These are phyloP conservation scores for Phylloboletellus chloephorus DNA, from an alignment of 1,284 basidiomycete species.

Conservation along the genomic window DNA sequence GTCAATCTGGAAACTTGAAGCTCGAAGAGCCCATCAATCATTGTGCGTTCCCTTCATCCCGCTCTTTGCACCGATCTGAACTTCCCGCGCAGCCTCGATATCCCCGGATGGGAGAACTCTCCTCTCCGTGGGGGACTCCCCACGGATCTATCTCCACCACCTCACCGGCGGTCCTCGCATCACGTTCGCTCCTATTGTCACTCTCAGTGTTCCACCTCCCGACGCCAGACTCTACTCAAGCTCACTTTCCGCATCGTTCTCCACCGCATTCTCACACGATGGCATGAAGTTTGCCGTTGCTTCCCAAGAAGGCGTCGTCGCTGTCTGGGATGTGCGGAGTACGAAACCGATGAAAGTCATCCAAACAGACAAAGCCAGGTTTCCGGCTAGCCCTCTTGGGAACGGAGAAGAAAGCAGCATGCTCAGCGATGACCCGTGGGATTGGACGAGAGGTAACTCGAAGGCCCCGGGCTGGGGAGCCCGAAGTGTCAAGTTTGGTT, in stretches of 20 bases:
- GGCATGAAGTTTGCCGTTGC: constrained; percentile 82
- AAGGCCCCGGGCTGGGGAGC: constrained; percentile 73
- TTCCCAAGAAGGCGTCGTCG: constrained; percentile 79
- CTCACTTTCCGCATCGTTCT: constrained; percentile 70
- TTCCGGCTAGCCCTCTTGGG: constrained; percentile 31
- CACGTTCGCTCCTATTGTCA: constrained; percentile 52
- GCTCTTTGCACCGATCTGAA: constrained; percentile 21
- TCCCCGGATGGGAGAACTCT: constrained; percentile 81
- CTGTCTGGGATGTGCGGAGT: constrained; percentile 74
- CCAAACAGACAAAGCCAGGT: constrained; percentile 47
- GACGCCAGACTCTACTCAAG: constrained; percentile 37
- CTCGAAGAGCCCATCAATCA: constrained; percentile 70
- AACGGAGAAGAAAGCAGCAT: constrained; percentile 47
- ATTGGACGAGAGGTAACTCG: constrained; percentile 53
- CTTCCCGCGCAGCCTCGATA: constrained; percentile 56
- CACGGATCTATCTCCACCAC: constrained; percentile 72
- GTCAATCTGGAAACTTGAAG: constrained; percentile 49
- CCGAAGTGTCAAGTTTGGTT: constrained; percentile 72
- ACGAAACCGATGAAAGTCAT: constrained; percentile 64
- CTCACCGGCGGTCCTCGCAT: constrained; percentile 55
- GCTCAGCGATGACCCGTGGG: constrained; percentile 59
- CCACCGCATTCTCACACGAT: constrained; percentile 75
- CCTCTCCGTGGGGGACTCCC: constrained; percentile 82
- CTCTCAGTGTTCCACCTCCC: constrained; percentile 53
- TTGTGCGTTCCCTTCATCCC: constrained; percentile 39